These are phyloP conservation scores for Fusarium poae DNA, from an alignment of 2,329 filamentous ascomycete genomes.

Conservation along the genomic window DNA sequence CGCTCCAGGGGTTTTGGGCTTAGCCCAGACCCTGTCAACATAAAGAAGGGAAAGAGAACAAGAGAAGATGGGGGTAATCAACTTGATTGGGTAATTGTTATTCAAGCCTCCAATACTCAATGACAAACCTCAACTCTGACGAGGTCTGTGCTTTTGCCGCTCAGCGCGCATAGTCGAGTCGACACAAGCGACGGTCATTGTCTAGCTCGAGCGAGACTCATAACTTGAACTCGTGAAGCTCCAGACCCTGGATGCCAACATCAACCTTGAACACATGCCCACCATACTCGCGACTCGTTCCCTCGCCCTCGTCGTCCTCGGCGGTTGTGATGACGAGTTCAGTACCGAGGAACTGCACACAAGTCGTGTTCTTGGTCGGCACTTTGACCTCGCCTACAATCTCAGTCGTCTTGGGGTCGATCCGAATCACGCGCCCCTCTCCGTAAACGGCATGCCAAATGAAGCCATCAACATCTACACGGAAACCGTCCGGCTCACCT, in stretches of 20 bases:
- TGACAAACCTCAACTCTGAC: conserved; percentile 17
- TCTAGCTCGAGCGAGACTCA: conserved; percentile 25
- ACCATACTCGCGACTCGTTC: conserved; percentile 71
- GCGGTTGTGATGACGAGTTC: conserved; percentile 85
- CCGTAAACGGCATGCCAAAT: conserved; percentile 92
- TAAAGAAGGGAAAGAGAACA: conserved; percentile 15
- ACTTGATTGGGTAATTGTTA: conserved; percentile 15
- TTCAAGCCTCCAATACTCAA: conserved; percentile 13
- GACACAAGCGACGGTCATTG: background rate
- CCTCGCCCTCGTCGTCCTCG: conserved; percentile 73
- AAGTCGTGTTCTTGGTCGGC: conserved; percentile 84
- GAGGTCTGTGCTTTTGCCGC: conserved; percentile 35
- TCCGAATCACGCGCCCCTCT: conserved; percentile 78
- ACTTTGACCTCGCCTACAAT: conserved; percentile 80
- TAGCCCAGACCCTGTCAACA: conserved; percentile 11
- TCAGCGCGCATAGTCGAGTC: conserved; percentile 14
- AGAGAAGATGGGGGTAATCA: conserved; percentile 6
- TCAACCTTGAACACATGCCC: conserved; percentile 82
- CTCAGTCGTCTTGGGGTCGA: conserved; percentile 73
- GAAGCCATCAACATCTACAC: conserved; percentile 85
- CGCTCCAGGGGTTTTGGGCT: conserved; percentile 10
- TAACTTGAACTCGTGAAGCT: conserved; percentile 74
- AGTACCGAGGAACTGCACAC: conserved; percentile 81
- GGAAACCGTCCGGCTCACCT: conserved; percentile 85
- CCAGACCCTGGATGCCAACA: conserved; percentile 77